Conservation (phyloP, 805 yeast genomes). For the Yueomyces sinensis region DNA sequence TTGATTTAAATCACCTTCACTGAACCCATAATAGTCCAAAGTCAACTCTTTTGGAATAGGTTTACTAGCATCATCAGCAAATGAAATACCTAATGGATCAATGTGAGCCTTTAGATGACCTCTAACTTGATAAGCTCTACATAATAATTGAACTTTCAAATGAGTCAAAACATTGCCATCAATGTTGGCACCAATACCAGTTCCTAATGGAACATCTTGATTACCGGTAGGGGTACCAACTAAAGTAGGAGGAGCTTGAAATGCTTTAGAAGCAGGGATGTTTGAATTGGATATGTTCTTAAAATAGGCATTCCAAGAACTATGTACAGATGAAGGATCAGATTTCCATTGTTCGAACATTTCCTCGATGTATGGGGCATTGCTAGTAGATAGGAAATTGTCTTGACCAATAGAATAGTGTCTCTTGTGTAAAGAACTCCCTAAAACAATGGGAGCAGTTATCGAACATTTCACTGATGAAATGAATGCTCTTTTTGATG, state of each 20-base stretch:
- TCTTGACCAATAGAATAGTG: slow-evolving; percentile 29
- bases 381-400: slow-evolving; percentile 68
- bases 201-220: slow-evolving; percentile 37
- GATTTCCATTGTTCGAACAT: slow-evolving; percentile 92
- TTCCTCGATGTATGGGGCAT: slow-evolving; percentile 90
- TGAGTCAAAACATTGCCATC: slow-evolving; percentile 68
- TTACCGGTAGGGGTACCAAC: slow-evolving; percentile 72
- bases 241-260: slow-evolving; percentile 82
- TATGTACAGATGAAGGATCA: slow-evolving; percentile 86
- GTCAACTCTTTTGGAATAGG: slow-evolving; percentile 76
- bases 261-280: slow-evolving; percentile 64
- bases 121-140: slow-evolving; percentile 97
- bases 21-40: slow-evolving; percentile 82
- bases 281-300: slow-evolving; percentile 67
- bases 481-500: slow-evolving; percentile 1
- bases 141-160: slow-evolving; percentile 88
- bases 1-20: slow-evolving; percentile 71
- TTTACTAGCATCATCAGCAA: slow-evolving; percentile 48
- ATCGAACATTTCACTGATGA: background rate
- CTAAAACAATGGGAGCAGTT: background rate
- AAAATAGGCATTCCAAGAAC: slow-evolving; percentile 95
- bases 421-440: background rate
- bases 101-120: slow-evolving; percentile 93
- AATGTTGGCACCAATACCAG: slow-evolving; percentile 26
- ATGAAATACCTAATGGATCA: slow-evolving; percentile 89